A percentile compares a stretch with the other conserved stretches of the same genome.
phyloP scores from a whole-genome alignment of 768 basidiomycete species.

The Macrolepiota albuminosa region DNA sequence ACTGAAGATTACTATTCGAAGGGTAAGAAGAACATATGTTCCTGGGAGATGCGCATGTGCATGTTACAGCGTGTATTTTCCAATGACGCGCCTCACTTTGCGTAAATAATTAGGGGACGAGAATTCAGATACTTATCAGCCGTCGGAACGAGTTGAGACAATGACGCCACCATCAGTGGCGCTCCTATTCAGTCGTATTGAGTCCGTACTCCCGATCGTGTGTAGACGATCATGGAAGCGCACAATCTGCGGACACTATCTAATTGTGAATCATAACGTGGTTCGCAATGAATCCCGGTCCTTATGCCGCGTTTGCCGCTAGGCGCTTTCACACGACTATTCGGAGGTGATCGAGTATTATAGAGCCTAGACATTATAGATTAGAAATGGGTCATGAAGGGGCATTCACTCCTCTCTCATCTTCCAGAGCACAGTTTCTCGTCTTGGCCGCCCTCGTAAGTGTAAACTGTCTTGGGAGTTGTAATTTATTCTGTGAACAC shows the following conservation, averaged over 20 bases:
- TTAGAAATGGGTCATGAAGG: background rate
- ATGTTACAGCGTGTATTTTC: background rate
- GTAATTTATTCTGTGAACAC: background rate
- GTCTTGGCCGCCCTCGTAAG: background rate
- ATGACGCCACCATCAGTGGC: conserved; percentile 9
- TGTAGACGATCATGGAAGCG: background rate
- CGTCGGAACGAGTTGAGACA: conserved; percentile 7
- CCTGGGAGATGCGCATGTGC: background rate
- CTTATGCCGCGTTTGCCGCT: background rate
- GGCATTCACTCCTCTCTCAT: background rate
- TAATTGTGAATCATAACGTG: background rate
- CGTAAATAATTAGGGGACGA: background rate
- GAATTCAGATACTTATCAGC: background rate
- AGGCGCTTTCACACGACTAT: background rate
- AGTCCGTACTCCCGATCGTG: background rate
- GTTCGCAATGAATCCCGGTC: background rate
- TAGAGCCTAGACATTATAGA: conserved; percentile 2
- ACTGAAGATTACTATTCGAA: background rate
- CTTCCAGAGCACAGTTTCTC: background rate
- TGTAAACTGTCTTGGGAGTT: background rate
- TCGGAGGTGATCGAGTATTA: conserved; percentile 1
- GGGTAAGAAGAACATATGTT: background rate
- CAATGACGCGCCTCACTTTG: background rate
- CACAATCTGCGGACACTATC: background rate
- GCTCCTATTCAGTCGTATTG: conserved; percentile 9